Conservation (phyloP, 1,284 basidiomycete genomes). For the Bjerkandera adusta region DNA sequence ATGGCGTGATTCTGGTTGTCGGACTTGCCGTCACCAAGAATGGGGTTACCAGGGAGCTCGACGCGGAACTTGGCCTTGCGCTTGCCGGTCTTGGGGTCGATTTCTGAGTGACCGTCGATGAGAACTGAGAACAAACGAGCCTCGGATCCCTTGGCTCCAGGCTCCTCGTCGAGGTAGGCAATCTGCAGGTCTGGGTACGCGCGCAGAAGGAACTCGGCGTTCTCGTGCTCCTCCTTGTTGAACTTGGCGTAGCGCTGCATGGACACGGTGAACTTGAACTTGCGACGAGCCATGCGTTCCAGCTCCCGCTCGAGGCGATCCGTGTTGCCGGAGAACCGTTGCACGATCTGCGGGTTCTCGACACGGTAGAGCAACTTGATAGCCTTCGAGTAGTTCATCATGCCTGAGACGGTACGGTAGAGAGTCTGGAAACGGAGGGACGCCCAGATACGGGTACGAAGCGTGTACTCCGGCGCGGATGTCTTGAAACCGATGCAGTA, state of each 20-base stretch:
- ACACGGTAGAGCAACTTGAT: slow-evolving; percentile 99
- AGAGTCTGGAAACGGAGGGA: slow-evolving; percentile 97
- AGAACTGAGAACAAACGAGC: slow-evolving; percentile 90
- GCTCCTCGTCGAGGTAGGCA: slow-evolving; percentile 97
- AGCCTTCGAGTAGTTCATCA: slow-evolving; percentile 99
- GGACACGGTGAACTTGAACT: slow-evolving; percentile 98
- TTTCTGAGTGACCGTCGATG: slow-evolving; percentile 97
- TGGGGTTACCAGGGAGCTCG: slow-evolving; percentile 98
- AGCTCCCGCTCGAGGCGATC: slow-evolving; percentile 96
- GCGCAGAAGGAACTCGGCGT: slow-evolving; percentile 96
- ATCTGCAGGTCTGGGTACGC: slow-evolving; percentile 99
- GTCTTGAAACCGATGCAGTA: slow-evolving; percentile 99
- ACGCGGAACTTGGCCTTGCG: slow-evolving; percentile 97
- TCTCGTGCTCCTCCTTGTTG: slow-evolving; percentile 99
- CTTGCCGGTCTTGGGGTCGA: slow-evolving; percentile 86
- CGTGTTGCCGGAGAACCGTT: slow-evolving; percentile 95
- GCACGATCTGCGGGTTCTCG: slow-evolving; percentile 99
- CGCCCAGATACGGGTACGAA: slow-evolving; percentile 99
- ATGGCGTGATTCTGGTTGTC: slow-evolving; percentile 99
- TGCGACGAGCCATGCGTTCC: slow-evolving; percentile 95
- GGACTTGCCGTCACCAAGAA: slow-evolving; percentile 98
- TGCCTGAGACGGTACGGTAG: slow-evolving; percentile 99
- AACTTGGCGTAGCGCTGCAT: slow-evolving; percentile 99
- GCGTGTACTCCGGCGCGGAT: slow-evolving; percentile 97
- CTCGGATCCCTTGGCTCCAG: slow-evolving; percentile 86